Conservation (phyloP, 2,329 filamentous ascomycete species). For the Ceratocystis destructans region DNA sequence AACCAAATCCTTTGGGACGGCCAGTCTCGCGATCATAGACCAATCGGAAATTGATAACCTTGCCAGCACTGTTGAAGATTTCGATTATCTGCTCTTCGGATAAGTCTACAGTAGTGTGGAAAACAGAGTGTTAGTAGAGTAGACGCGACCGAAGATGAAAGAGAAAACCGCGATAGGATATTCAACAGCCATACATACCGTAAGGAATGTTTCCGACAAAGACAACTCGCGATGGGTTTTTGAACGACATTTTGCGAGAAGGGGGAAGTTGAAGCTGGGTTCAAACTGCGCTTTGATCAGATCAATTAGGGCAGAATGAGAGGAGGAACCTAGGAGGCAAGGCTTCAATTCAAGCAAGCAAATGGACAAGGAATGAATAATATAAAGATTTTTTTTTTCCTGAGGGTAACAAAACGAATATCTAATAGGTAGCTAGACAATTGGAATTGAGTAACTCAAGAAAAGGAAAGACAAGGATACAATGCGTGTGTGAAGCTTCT, state of each 20-base stretch:
- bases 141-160: background rate
- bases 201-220: constrained; percentile 83
- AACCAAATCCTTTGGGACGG: constrained; percentile 89
- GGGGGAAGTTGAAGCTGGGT: background rate
- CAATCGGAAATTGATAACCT: constrained; percentile 76
- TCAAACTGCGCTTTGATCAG: constrained; percentile 20
- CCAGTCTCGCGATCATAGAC: constrained; percentile 95
- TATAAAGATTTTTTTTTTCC: background rate
- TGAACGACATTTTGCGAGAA: constrained; percentile 47
- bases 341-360: background rate
- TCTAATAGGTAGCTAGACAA: background rate
- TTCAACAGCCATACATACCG: constrained; percentile 33
- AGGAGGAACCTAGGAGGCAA: background rate
- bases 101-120: constrained; percentile 46
- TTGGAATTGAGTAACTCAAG: background rate
- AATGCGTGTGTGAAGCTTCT: background rate
- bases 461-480: background rate
- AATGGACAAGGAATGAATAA: background rate
- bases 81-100: constrained; percentile 94
- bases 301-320: constrained; percentile 3
- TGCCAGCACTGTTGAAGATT: constrained; percentile 79
- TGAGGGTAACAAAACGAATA: background rate
- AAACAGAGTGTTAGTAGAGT: background rate
- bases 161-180: background rate
- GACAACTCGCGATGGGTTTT: constrained; percentile 63